These are phyloP conservation scores for Eimeria acervulina DNA, from an alignment of 169 alveolate genomes.

Conservation along the genomic window DNA sequence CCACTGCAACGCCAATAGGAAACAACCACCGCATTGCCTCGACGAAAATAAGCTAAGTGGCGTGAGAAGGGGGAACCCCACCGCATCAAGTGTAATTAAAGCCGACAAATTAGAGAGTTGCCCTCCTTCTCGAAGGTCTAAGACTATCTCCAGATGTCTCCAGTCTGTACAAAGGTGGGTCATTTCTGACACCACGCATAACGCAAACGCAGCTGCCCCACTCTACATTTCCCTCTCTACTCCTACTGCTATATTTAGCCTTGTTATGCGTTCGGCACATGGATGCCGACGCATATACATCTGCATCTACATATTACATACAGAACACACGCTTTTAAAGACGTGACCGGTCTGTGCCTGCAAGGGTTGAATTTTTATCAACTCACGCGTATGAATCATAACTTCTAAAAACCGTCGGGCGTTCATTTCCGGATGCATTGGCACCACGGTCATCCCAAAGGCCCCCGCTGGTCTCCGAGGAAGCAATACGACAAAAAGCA, in stretches of 20 bases:
- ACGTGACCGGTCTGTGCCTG: background rate
- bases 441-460: constrained; percentile 58
- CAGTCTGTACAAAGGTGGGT: constrained; percentile 69
- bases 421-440: constrained; percentile 73
- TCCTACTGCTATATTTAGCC: background rate
- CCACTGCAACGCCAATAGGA: background rate
- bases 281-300: background rate
- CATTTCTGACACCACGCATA: constrained; percentile 32
- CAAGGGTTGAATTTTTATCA: background rate
- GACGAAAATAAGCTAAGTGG: background rate
- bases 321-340: background rate
- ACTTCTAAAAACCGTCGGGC: constrained; percentile 71
- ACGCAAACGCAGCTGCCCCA: background rate
- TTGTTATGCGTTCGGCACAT: background rate
- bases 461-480: constrained; percentile 39
- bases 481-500: background rate
- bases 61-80: background rate
- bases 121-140: constrained; percentile 56
- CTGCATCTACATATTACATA: background rate
- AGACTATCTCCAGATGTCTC: constrained; percentile 61
- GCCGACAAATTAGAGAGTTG: constrained; percentile 60
- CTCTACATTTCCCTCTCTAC: background rate
- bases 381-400: constrained; percentile 61
- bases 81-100: constrained; percentile 57
- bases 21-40: too few species aligned